Conservation (phyloP, 192 early-diverging fungal genomes). For the Phlyctochytrium planicorne region DNA sequence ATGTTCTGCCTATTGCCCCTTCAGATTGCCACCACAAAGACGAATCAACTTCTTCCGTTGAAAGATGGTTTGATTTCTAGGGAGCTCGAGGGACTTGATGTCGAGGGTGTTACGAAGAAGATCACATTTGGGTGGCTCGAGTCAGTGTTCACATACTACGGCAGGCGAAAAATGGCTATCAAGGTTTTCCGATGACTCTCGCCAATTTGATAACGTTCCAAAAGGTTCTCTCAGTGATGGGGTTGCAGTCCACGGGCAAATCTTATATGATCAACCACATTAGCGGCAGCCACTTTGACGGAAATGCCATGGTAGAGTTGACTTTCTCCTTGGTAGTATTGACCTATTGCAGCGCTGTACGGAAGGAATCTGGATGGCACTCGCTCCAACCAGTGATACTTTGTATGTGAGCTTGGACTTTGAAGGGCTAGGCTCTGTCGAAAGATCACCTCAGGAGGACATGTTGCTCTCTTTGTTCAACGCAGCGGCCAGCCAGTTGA, state of each 20-base stretch:
- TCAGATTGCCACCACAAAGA: constrained; percentile 7
- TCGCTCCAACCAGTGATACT: not conserved
- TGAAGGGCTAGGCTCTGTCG: constrained; percentile 19
- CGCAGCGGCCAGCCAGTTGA: constrained; percentile 8
- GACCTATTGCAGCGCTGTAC: too few species aligned
- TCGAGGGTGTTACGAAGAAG: not conserved
- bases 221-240: constrained; percentile 19
- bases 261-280: constrained; percentile 20
- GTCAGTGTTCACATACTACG: constrained; percentile 13
- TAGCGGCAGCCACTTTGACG: constrained; percentile 6
- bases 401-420: constrained; percentile 14
- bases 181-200: constrained; percentile 2
- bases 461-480: constrained; percentile 16
- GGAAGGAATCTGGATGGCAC: constrained; percentile 21
- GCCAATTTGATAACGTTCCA: not conserved
- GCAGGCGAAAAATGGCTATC: not conserved
- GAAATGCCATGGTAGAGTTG: constrained; percentile 20
- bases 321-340: too few species aligned
- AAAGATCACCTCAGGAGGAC: constrained; percentile 20
- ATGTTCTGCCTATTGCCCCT: constrained; percentile 12
- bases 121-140: constrained; percentile 17
- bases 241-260: constrained; percentile 14
- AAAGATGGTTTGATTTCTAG: constrained; percentile 7
- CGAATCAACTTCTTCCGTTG: constrained; percentile 13
- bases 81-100: constrained; percentile 11